Percentiles rank a stretch among this genome's conserved stretches.
Evolutionary conservation across 1,284 basidiomycete species (phyloP).

Genomic region (Pseudozyma flocculosa): DNA sequence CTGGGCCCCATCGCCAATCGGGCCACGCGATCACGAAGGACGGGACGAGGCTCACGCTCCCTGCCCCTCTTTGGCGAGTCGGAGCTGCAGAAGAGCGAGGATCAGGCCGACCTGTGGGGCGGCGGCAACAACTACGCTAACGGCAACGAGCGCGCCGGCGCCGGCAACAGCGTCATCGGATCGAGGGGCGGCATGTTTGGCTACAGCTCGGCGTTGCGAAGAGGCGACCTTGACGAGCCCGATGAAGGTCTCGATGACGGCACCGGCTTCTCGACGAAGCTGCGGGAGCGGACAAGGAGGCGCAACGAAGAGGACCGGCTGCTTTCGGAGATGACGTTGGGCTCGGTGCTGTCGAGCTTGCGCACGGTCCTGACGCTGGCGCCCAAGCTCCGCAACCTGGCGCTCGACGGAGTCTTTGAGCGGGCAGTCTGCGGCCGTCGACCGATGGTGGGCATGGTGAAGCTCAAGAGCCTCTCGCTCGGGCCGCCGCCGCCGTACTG

Average conservation of each 20-base stretch:
- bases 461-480: slow-evolving; percentile 38
- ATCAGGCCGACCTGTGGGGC: slow-evolving; percentile 33
- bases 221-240: slow-evolving; percentile 20
- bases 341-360: slow-evolving; percentile 28
- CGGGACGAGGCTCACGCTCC: neutral
- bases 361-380: slow-evolving; percentile 32
- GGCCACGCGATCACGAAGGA: too few relatives aligned
- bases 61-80: slow-evolving; percentile 26
- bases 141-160: slow-evolving; percentile 34
- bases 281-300: slow-evolving; percentile 16
- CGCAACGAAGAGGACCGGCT: slow-evolving; percentile 33
- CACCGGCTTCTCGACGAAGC: slow-evolving; percentile 20
- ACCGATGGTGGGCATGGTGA: slow-evolving; percentile 34
- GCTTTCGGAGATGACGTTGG: slow-evolving; percentile 35
- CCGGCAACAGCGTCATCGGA: slow-evolving; percentile 30
- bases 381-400: slow-evolving; percentile 30
- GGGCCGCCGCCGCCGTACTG: slow-evolving; percentile 43
- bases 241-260: slow-evolving; percentile 20
- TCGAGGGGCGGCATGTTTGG: slow-evolving; percentile 35
- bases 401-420: slow-evolving; percentile 38
- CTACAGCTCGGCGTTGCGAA: slow-evolving; percentile 28
- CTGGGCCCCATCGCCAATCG: too few relatives aligned
- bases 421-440: slow-evolving; percentile 33
- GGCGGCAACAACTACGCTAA: slow-evolving; percentile 32
- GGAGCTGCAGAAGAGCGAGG: slow-evolving; percentile 34